A percentile compares a stretch with the other conserved stretches of the same genome.
These are phyloP conservation scores for Rhinocladiella similis DNA, from an alignment of 2,329 filamentous ascomycete genomes.

Conservation along the genomic window DNA sequence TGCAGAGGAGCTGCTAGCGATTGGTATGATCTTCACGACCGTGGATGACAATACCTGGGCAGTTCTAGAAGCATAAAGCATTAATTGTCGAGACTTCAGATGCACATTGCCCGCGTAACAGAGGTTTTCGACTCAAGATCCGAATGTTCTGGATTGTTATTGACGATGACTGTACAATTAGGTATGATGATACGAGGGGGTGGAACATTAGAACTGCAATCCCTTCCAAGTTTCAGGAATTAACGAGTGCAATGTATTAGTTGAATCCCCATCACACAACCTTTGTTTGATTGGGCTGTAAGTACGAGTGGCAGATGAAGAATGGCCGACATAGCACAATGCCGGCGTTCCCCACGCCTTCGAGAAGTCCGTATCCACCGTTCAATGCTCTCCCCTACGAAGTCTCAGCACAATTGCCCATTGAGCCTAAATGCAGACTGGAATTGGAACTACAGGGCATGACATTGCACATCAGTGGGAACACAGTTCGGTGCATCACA, in stretches of 20 bases:
- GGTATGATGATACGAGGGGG: too few relatives aligned
- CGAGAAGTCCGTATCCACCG: constrained; percentile 11
- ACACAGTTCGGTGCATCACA: not conserved
- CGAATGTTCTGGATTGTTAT: too few relatives aligned
- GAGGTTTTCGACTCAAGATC: too few relatives aligned
- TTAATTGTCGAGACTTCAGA: not conserved
- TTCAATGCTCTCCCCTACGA: not conserved
- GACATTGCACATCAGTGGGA: not conserved
- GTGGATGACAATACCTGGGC: constrained; percentile 93
- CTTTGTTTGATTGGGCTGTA: too few relatives aligned
- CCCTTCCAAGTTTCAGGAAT: too few relatives aligned
- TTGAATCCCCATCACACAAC: too few relatives aligned
- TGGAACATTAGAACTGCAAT: too few relatives aligned
- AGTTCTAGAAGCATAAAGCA: constrained; percentile 60
- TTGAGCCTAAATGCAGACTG: not conserved
- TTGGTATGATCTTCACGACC: constrained; percentile 83
- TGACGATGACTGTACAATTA: too few relatives aligned
- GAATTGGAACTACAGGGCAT: not conserved
- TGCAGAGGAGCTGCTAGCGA: constrained; percentile 74
- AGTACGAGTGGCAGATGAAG: too few relatives aligned
- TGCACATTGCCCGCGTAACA: not conserved
- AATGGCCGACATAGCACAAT: too few relatives aligned
- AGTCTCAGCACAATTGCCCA: not conserved
- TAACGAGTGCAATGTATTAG: too few relatives aligned
- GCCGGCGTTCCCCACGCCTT: too few relatives aligned